Percentiles rank a stretch among this genome's conserved stretches.
Conservation (phyloP, 2,329 filamentous ascomycete species). For the Massarina eburnea region DNA sequence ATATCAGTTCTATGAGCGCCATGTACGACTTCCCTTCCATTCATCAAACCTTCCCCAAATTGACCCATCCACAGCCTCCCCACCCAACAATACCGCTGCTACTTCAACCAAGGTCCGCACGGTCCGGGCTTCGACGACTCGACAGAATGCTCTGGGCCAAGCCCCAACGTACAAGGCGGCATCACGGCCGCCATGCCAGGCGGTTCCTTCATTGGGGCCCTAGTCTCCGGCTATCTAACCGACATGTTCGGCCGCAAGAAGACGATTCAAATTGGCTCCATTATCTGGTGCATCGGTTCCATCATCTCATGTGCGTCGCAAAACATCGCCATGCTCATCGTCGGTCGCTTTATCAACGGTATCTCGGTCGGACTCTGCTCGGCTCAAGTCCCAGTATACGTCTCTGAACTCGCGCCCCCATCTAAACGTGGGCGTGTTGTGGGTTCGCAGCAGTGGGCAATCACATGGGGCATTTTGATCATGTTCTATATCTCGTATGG, state of each 20-base stretch:
- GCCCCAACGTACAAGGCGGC: constrained; percentile 61
- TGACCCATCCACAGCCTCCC: constrained; percentile 55
- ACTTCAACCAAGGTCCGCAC: constrained; percentile 62
- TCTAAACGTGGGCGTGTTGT: constrained; percentile 65
- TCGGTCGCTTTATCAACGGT: constrained; percentile 71
- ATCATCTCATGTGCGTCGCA: constrained; percentile 64
- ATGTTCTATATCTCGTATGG: constrained; percentile 43
- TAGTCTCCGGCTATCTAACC: constrained; percentile 61
- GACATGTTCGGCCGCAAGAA: constrained; percentile 59
- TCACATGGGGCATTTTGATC: constrained; percentile 61
- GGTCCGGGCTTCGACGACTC: constrained; percentile 39
- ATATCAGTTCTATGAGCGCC: constrained; percentile 72
- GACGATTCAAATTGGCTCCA: constrained; percentile 55
- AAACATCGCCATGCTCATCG: constrained; percentile 70
- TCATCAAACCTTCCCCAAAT: constrained; percentile 6
- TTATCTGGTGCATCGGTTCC: constrained; percentile 61
- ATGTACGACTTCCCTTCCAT: constrained; percentile 28
- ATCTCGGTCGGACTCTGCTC: constrained; percentile 73
- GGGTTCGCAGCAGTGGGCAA: constrained; percentile 72
- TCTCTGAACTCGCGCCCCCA: constrained; percentile 65
- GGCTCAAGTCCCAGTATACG: constrained; percentile 69
- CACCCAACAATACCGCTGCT: constrained; percentile 69
- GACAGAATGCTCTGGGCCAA: constrained; percentile 56
- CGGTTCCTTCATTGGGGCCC: constrained; percentile 67
- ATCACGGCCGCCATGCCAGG: constrained; percentile 72